Evolutionary conservation across 2,329 filamentous ascomycete genomes (phyloP).

Genomic region (Scedosporium minutisporum): DNA sequence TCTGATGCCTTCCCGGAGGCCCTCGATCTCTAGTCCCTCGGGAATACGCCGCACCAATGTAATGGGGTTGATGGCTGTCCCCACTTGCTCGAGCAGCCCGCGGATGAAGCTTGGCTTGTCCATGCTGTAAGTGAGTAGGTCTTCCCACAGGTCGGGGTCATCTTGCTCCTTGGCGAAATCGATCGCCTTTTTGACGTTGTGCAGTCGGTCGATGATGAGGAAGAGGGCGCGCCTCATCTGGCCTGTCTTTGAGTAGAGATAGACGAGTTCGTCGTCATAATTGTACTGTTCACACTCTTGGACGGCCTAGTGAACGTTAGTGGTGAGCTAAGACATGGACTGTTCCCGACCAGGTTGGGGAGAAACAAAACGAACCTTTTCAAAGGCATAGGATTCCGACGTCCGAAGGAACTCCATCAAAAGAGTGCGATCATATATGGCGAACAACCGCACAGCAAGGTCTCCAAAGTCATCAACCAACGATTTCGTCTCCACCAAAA

Average conservation of each 20-base stretch:
- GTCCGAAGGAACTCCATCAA: constrained; percentile 81
- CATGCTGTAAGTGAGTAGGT: constrained; percentile 92
- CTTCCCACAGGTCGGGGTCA: constrained; percentile 88
- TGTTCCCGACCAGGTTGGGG: no score
- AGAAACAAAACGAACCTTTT: constrained; percentile 39
- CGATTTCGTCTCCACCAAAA: constrained; percentile 50
- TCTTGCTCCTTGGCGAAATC: constrained; percentile 89
- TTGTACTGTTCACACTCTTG: constrained; percentile 70
- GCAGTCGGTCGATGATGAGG: constrained; percentile 87
- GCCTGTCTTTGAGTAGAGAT: constrained; percentile 88
- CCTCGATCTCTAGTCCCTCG: constrained; percentile 85
- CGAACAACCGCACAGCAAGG: constrained; percentile 76
- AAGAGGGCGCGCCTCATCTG: constrained; percentile 85
- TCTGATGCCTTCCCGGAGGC: constrained; percentile 75
- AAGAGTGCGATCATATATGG: constrained; percentile 66
- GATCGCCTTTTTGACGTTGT: constrained; percentile 86
- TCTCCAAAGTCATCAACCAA: constrained; percentile 84
- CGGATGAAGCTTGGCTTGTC: constrained; percentile 93
- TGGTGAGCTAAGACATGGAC: not conserved
- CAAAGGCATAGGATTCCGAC: constrained; percentile 82
- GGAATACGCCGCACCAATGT: constrained; percentile 84
- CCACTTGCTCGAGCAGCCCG: constrained; percentile 83
- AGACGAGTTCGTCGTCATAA: constrained; percentile 89
- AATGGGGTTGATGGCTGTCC: constrained; percentile 87
- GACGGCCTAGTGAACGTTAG: constrained; percentile 37